These are phyloP conservation scores for Leonotis leonurus DNA, from an alignment of 257 asterid species.

Conservation along the genomic window DNA sequence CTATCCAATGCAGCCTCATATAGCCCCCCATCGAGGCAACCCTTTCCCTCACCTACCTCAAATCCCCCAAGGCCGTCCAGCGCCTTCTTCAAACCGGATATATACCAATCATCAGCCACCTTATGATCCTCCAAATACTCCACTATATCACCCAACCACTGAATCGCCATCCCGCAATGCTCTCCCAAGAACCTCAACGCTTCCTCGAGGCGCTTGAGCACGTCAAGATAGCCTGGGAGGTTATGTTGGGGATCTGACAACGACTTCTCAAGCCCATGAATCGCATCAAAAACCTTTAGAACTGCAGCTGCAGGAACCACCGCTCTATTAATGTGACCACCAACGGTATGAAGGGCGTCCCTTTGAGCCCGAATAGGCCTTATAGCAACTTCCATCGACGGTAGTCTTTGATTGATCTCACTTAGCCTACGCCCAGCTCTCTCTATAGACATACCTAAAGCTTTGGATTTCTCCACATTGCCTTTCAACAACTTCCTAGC, in stretches of 20 bases:
- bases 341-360: slow-evolving; percentile 59
- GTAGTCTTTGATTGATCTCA: slow-evolving; percentile 63
- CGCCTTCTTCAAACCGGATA: slow-evolving; percentile 52
- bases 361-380: slow-evolving; percentile 62
- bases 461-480: slow-evolving; percentile 61
- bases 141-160: slow-evolving; percentile 85
- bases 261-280: slow-evolving; percentile 79
- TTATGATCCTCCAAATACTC: slow-evolving; percentile 78
- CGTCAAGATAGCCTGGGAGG: slow-evolving; percentile 62
- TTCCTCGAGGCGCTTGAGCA: slow-evolving; percentile 73
- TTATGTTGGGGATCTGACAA: slow-evolving; percentile 64
- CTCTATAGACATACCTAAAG: slow-evolving; percentile 44
- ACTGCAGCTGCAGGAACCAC: slow-evolving; percentile 91
- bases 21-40: slow-evolving; percentile 72
- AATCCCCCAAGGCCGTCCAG: slow-evolving; percentile 41
- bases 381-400: slow-evolving; percentile 61
- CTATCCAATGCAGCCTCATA: slow-evolving; percentile 61
- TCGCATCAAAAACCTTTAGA: slow-evolving; percentile 90
- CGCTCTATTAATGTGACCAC: slow-evolving; percentile 81
- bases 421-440: slow-evolving; percentile 57
- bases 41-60: slow-evolving; percentile 54
- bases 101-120: slow-evolving; percentile 62
- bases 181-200: slow-evolving; percentile 68
- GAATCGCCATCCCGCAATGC: slow-evolving; percentile 77
- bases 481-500: slow-evolving; percentile 59